Percentiles rank a stretch among this genome's conserved stretches.
Evolutionary conservation across 2,329 filamentous ascomycete species (phyloP).

Genomic region (Botrytis cinerea): DNA sequence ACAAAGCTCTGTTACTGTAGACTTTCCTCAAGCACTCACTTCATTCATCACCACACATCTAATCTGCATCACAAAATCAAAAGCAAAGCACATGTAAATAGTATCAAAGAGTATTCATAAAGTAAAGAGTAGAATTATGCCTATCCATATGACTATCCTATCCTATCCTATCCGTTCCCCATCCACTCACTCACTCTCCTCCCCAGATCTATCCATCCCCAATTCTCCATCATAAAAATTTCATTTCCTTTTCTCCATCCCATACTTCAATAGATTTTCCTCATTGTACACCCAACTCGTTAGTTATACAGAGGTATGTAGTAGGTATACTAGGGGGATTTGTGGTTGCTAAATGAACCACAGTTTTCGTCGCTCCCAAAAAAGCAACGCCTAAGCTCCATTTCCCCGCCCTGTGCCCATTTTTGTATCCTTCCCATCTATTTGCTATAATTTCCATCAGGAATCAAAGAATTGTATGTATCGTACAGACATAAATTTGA

Average conservation of each 20-base stretch:
- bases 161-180: background rate
- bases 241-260: background rate
- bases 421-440: conserved; percentile 4
- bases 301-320: background rate
- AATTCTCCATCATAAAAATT: background rate
- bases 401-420: background rate
- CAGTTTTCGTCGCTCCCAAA: background rate
- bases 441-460: background rate
- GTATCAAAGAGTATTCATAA: background rate
- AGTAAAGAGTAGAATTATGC: conserved; percentile 6
- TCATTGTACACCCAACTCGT: background rate
- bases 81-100: background rate
- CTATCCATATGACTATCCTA: background rate
- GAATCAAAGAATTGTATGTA: conserved; percentile 2
- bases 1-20: background rate
- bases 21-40: background rate
- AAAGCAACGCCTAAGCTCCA: conserved; percentile 6
- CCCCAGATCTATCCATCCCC: background rate
- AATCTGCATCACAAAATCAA: background rate
- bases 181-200: background rate
- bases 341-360: background rate
- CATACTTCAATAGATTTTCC: background rate
- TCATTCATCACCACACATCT: background rate
- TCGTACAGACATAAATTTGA: conserved; percentile 1
- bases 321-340: conserved; percentile 3